Percentiles rank a stretch among this genome's conserved stretches.
Evolutionary conservation across 495 filamentous ascomycete species (phyloP).

Genomic region (Niebla homalea): DNA sequence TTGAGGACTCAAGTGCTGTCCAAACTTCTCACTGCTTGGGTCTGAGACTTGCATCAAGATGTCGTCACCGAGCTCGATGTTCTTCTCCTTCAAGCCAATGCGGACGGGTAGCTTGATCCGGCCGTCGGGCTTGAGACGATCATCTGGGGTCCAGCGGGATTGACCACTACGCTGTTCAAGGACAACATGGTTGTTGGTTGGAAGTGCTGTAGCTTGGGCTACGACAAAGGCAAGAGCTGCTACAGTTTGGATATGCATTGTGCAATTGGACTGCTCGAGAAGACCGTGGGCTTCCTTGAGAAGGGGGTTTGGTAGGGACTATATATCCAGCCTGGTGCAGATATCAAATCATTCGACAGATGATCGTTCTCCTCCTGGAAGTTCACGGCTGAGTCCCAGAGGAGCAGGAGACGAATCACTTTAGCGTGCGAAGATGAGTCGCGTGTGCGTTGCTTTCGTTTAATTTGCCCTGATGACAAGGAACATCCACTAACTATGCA

Average conservation of each 20-base stretch:
- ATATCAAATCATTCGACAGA: too few species aligned
- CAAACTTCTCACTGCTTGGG: slow-evolving; percentile 35
- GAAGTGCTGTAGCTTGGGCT: slow-evolving; percentile 4
- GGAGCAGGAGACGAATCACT: too few species aligned
- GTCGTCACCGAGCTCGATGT: slow-evolving; percentile 36
- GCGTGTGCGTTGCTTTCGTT: too few species aligned
- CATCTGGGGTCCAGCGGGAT: slow-evolving; percentile 21
- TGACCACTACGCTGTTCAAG: slow-evolving; percentile 29
- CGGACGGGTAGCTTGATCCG: slow-evolving; percentile 33
- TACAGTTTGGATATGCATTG: not conserved
- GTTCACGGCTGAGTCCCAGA: too few species aligned
- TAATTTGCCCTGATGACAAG: too few species aligned
- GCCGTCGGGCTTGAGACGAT: slow-evolving; percentile 18
- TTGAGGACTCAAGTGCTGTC: slow-evolving; percentile 34
- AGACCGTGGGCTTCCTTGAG: too few species aligned
- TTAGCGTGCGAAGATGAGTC: too few species aligned
- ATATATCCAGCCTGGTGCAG: too few species aligned
- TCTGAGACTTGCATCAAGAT: slow-evolving; percentile 39
- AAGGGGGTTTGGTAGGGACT: too few species aligned
- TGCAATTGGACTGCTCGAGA: not conserved
- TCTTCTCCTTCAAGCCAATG: slow-evolving; percentile 42
- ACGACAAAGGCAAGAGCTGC: not conserved
- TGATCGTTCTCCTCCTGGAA: too few species aligned
- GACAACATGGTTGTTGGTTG: slow-evolving; percentile 22
- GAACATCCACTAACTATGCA: too few species aligned